A percentile compares a stretch with the other conserved stretches of the same genome.
phyloP scores from a whole-genome alignment of 345 rosid genomes.

The Mallotus nudiflorus region DNA sequence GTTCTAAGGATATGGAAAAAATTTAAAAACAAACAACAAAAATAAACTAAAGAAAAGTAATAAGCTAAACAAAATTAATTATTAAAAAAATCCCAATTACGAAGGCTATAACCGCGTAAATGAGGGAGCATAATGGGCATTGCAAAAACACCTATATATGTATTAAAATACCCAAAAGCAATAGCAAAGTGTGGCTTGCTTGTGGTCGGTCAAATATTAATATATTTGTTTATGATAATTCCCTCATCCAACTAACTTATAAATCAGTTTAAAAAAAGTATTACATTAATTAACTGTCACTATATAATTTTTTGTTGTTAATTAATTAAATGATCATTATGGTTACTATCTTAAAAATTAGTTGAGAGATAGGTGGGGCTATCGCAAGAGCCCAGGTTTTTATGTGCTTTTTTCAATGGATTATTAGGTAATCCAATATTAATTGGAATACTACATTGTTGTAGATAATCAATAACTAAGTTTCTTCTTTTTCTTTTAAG shows the following conservation, averaged over 20 bases:
- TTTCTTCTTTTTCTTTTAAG: no score
- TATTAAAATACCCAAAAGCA: constrained; percentile 24
- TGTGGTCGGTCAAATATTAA: constrained; percentile 36
- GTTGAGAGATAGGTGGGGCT: not conserved
- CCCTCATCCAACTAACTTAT: constrained; percentile 16
- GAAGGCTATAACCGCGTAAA: constrained; percentile 5
- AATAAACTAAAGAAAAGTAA: not conserved
- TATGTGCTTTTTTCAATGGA: not conserved
- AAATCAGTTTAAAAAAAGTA: not conserved
- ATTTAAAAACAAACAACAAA: not conserved
- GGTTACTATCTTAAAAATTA: not conserved
- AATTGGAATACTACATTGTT: no score
- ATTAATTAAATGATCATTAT: not conserved
- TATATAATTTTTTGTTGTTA: not conserved
- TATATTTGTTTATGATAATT: not conserved
- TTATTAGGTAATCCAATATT: no score
- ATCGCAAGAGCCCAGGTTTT: not conserved
- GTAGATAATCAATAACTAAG: no score
- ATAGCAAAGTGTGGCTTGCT: constrained; percentile 22
- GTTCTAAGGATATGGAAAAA: constrained; percentile 30
- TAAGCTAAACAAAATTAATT: not conserved
- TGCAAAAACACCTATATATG: constrained; percentile 7
- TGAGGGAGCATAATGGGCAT: constrained; percentile 11
- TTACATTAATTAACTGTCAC: constrained; percentile 5
- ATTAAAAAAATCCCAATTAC: no score